Evolutionary conservation across 2,329 filamentous ascomycete genomes (phyloP), one percentile per base, ranked within the genome.

Genomic region (Purpureocillium takamizusanense): DNA sequence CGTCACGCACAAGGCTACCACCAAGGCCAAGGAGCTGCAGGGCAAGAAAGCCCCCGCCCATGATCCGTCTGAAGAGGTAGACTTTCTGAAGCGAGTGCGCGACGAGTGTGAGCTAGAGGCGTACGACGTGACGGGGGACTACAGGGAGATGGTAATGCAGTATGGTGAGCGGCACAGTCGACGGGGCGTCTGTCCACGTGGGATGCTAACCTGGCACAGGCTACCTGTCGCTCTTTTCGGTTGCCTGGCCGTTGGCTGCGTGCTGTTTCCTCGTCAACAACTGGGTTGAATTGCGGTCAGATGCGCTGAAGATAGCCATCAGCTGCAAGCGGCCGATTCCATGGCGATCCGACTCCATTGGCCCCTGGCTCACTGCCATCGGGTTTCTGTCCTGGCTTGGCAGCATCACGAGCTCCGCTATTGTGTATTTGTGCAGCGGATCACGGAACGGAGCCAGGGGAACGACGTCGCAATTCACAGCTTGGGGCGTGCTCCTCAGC

Each of bases 321-420:
- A 83, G 89, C 59, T 89, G 86, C 69, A 83, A 90, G 52, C 81
- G 92, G 4, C 92, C 92, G 0, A 86, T 86, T 29, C 92, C 92
- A 1, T 87, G 84, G 75, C 79, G 92, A 38, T 81, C 87, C 2
- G 92, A 97, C 62, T 92, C 86, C 1, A 97, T 98, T 49, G 92
- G 92, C 0, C 89, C 92, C 1, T 97, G 88, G 83, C 69, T 97
- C 11, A 77, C 88, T 47, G 81, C 85, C 1, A 70, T 98, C 3
- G 82, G 81, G 13, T 94, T 97, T 57, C 68, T 97, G n/a, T 83
- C 87, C 4, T 97, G 92, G 92, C 69, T 95, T 17, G 92, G 92
- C 31, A 92, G 83, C 48, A 68, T 97, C 42, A 94, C 88, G 5
- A 88, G 84, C 39, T 80, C 88, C 1, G 87, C 89, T 0, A 76